Conservation (phyloP, 2,329 filamentous ascomycete species). For the Acarospora socialis region DNA sequence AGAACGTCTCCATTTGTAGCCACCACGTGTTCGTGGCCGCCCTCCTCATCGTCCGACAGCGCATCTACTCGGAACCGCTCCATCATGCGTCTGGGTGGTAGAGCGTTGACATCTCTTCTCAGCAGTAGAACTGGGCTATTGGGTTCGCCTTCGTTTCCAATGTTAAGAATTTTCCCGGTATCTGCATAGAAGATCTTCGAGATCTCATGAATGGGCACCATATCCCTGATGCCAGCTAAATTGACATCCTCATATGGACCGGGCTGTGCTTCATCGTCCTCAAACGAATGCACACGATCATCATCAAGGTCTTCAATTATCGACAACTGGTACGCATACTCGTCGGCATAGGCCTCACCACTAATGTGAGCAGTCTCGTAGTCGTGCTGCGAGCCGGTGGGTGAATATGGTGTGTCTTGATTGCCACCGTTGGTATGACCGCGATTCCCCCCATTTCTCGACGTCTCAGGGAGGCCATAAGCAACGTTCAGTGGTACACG, state of each 20-base stretch:
- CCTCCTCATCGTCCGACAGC: constrained; percentile 17
- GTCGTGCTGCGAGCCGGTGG: constrained; percentile 32
- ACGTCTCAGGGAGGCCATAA: constrained; percentile 26
- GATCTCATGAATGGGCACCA: constrained; percentile 57
- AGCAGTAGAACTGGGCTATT: constrained; percentile 62
- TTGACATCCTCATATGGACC: constrained; percentile 46
- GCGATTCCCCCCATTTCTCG: constrained; percentile 9
- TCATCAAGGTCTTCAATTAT: constrained; percentile 73
- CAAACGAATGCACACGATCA: constrained; percentile 51
- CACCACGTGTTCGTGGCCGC: constrained; percentile 23
- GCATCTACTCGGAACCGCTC: constrained; percentile 29
- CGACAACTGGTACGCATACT: constrained; percentile 69
- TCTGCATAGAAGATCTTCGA: constrained; percentile 91
- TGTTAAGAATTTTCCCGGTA: constrained; percentile 77
- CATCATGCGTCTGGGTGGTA: constrained; percentile 46
- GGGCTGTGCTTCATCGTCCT: constrained; percentile 43
- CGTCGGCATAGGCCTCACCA: constrained; percentile 34
- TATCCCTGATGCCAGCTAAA: constrained; percentile 50
- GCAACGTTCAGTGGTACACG: constrained; percentile 48
- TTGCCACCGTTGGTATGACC: neutral
- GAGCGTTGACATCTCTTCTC: constrained; percentile 54
- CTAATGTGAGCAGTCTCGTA: constrained; percentile 17
- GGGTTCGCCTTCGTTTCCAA: constrained; percentile 51
- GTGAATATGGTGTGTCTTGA: constrained; percentile 25
- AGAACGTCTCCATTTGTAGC: constrained; percentile 17